phyloP scores from a whole-genome alignment of 2,329 filamentous ascomycete genomes.

The Paramyrothecium roridum region DNA sequence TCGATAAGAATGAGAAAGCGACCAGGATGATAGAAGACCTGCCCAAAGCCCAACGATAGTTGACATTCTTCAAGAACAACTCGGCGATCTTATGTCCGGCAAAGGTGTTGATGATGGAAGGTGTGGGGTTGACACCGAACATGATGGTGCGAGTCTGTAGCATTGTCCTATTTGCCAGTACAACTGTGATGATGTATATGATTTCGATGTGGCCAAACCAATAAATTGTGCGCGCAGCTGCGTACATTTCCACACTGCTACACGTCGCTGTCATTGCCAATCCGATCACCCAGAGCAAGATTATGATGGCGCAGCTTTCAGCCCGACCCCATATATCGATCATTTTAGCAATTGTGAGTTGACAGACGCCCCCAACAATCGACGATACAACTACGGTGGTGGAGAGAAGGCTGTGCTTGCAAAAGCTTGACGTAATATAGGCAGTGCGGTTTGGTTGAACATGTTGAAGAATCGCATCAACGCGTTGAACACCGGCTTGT shows the following conservation, averaged over 20 bases:
- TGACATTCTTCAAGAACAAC: constrained; percentile 32
- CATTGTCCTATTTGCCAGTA: constrained; percentile 40
- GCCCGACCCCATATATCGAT: constrained; percentile 46
- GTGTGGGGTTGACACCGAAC: constrained; percentile 38
- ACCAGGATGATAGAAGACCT: constrained; percentile 61
- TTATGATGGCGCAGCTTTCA: constrained; percentile 39
- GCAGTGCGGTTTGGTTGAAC: constrained; percentile 49
- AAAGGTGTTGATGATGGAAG: constrained; percentile 41
- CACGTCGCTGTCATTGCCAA: constrained; percentile 64
- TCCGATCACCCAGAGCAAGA: constrained; percentile 43
- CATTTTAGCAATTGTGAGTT: constrained; percentile 42
- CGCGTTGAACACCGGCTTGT: too few relatives aligned
- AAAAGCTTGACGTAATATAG: constrained; percentile 66
- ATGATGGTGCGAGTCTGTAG: constrained; percentile 40
- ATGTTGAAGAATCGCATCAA: too few relatives aligned
- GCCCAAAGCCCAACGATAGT: constrained; percentile 52
- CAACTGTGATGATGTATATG: constrained; percentile 35
- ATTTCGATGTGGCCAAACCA: constrained; percentile 51
- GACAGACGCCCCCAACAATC: constrained; percentile 33
- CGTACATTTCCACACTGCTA: constrained; percentile 54
- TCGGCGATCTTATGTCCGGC: constrained; percentile 37
- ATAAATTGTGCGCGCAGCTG: constrained; percentile 62
- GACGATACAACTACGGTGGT: constrained; percentile 60
- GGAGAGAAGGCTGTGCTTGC: constrained; percentile 60
- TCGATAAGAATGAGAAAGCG: constrained; percentile 29